Evolutionary conservation across 2,329 filamentous ascomycete genomes (phyloP), one percentile per base, ranked within the genome.

Genomic region (Stemphylium lycopersici): DNA sequence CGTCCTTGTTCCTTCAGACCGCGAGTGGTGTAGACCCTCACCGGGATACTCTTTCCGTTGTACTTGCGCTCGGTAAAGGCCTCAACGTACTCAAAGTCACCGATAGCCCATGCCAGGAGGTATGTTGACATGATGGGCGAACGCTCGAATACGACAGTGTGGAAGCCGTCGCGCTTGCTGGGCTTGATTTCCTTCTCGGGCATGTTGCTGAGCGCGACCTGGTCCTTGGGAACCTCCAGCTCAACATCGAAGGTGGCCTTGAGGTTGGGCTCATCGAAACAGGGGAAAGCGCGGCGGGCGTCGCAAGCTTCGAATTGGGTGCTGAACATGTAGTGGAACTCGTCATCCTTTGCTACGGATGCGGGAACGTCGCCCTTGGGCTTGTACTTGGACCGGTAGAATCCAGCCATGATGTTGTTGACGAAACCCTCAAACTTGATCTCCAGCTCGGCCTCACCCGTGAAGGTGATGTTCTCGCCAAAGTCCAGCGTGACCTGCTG

Each of bases 231-330:
- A 41, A 97, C 84, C 79, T 98, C 93, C 59, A 99, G 89, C 69
- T 92, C 84, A 55, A 99, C 90, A 75, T 97, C 93, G 71, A 97
- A 98, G 2, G 92, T 93, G 10, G 95, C 91, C 79, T 99, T 99
- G 61, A 98, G 84, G 70, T 96, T 96, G 37, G 95, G 95, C 79
- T 99, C 95, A 72, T 99, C 95, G 71, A 98, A 98, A 80, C 95
- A 99, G 42, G 95, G 95, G 78, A 99, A 97, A 7, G 95, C 93
- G 63, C 93, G 85, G 62, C 95, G 89, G 58, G 95, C 95, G 78
- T 99, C 95, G 70, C 92, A 96, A 40, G 93, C 89, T 81, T 99
- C 95, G 72, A 99, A 99, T 75, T 99, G 95, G 43, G 95, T 99
- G 80, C 91, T 96, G 76, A 96, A 86, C 84, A 81, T 88, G 84